Evolutionary conservation across 495 filamentous ascomycete genomes (phyloP).

Genomic region (Aspergillus indologenus): DNA sequence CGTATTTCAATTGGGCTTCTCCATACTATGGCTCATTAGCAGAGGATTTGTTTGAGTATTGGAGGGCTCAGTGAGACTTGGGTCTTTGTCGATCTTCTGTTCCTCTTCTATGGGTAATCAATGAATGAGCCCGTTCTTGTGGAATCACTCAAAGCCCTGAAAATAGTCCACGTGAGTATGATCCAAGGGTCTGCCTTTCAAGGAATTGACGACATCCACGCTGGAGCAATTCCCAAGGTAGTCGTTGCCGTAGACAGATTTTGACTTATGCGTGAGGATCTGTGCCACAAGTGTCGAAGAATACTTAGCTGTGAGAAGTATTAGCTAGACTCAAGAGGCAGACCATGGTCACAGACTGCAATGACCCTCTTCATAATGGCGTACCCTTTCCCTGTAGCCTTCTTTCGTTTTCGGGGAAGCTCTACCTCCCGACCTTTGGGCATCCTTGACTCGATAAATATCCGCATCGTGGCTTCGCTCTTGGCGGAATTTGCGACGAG

Average conservation of each 20-base stretch:
- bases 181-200: not conserved
- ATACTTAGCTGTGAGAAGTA: conserved; percentile 8
- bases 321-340: conserved; percentile 8
- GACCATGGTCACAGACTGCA: not conserved
- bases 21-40: not conserved
- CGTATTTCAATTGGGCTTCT: not conserved
- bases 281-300: conserved; percentile 2
- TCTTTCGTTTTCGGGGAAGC: conserved; percentile 8
- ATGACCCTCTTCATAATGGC: conserved; percentile 9
- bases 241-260: conserved; percentile 1
- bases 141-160: conserved; percentile 5
- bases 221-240: conserved; percentile 6
- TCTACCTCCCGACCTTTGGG: conserved; percentile 8
- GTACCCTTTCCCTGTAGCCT: conserved; percentile 7
- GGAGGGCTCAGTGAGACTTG: not conserved
- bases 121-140: conserved; percentile 8
- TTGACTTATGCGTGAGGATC: conserved; percentile 5
- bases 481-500: conserved; percentile 9
- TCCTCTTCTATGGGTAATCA: conserved; percentile 6
- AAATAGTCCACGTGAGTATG: conserved; percentile 14
- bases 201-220: conserved; percentile 2
- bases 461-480: conserved; percentile 6
- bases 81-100: conserved; percentile 4
- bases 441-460: conserved; percentile 8
- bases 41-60: not conserved